Percentiles rank a stretch among this genome's conserved stretches.
Conservation (phyloP, 345 rosid species). For the Angophora floribunda region DNA sequence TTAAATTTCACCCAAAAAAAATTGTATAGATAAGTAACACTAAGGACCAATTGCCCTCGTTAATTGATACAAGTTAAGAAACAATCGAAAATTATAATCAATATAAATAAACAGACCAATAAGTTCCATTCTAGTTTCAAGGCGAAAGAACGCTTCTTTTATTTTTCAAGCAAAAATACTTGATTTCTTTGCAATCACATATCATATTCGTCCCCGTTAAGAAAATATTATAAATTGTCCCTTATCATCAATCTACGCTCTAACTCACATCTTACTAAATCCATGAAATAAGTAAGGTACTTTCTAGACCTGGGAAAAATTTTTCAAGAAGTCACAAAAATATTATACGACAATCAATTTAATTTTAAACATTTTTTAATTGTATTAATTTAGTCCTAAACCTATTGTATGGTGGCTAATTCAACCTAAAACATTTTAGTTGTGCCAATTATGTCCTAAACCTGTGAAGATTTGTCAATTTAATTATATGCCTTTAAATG, state of each 20-base stretch:
- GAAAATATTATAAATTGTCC: background rate
- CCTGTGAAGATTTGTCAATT: too few species aligned
- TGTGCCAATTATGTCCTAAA: background rate
- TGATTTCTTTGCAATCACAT: background rate
- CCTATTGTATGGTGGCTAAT: background rate
- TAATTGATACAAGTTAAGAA: background rate
- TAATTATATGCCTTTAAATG: background rate
- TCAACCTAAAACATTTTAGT: rapidly evolving
- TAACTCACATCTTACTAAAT: background rate
- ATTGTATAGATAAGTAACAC: background rate
- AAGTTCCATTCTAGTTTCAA: background rate
- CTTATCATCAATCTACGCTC: background rate
- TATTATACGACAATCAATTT: rapidly evolving
- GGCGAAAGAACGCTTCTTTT: background rate
- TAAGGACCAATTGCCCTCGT: background rate
- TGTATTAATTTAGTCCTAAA: background rate
- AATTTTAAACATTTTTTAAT: rapidly evolving
- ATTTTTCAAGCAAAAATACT: background rate
- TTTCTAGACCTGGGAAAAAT: background rate
- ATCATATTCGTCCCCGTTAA: background rate
- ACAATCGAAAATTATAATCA: background rate
- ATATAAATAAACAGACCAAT: background rate
- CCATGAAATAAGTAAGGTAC: background rate
- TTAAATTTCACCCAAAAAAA: background rate
- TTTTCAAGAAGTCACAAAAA: background rate